Evolutionary conservation across 163 green algal species (phyloP).

Genomic region (Scenedesmus sp.): DNA sequence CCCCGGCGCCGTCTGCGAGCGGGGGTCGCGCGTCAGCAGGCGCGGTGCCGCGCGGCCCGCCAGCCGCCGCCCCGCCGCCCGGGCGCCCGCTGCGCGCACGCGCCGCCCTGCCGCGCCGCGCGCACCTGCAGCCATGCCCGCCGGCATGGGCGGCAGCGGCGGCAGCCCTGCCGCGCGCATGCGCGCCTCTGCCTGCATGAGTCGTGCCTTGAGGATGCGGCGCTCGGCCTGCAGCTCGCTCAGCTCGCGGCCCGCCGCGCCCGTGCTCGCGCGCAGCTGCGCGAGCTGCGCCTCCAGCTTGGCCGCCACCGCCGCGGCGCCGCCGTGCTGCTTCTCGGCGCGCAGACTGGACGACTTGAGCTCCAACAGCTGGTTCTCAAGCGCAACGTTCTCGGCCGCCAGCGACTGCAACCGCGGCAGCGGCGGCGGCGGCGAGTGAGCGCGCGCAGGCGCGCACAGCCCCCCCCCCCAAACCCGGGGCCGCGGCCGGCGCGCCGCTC

Average conservation of each 20-base stretch:
- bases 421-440: neutral
- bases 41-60: too few species aligned
- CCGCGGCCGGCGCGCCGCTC: neutral
- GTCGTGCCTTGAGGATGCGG: constrained; percentile 27
- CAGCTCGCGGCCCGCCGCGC: constrained; percentile 9
- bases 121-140: constrained; percentile 1
- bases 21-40: too few species aligned
- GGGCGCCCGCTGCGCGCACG: too few species aligned
- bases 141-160: constrained; percentile 21
- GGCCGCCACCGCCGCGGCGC: neutral
- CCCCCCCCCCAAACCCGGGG: neutral
- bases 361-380: constrained; percentile 76
- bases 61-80: too few species aligned
- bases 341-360: constrained; percentile 35
- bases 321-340: neutral
- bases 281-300: constrained; percentile 39
- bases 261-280: neutral
- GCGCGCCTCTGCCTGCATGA: constrained; percentile 43
- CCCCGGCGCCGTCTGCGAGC: too few species aligned
- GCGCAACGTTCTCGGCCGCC: constrained; percentile 73
- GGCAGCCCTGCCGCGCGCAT: constrained; percentile 17
- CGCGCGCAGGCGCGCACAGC: neutral
- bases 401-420: constrained; percentile 58
- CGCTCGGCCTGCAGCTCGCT: constrained; percentile 34
- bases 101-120: neutral